phyloP scores from a whole-genome alignment of 2,329 filamentous ascomycete genomes.

The Beauveria rudraprayagi region DNA sequence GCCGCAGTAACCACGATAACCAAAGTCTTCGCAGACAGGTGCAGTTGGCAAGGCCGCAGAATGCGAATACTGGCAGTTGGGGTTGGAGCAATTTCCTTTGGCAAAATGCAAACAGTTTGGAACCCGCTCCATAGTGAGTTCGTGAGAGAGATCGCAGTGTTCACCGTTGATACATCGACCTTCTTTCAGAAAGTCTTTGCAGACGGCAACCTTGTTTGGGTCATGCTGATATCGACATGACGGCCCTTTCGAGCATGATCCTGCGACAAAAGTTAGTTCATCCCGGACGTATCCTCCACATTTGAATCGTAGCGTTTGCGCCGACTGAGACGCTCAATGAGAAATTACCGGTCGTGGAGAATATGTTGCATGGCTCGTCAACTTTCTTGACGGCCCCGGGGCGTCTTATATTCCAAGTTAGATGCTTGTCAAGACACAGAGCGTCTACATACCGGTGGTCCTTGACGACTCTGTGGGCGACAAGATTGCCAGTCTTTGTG shows the following conservation, averaged over 20 bases:
- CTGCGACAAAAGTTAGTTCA: constrained; percentile 48
- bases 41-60: constrained; percentile 68
- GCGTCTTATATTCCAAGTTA: constrained; percentile 35
- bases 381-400: constrained; percentile 56
- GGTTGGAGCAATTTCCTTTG: constrained; percentile 81
- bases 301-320: constrained; percentile 11
- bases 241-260: constrained; percentile 76
- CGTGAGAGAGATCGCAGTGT: constrained; percentile 85
- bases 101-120: constrained; percentile 86
- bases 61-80: constrained; percentile 81
- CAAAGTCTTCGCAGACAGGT: constrained; percentile 77
- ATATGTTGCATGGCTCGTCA: constrained; percentile 64
- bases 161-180: constrained; percentile 69
- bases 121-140: constrained; percentile 71
- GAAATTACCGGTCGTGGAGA: constrained; percentile 61
- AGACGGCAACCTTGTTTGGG: constrained; percentile 76
- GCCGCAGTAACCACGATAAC: constrained; percentile 79
- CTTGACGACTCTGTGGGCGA: constrained; percentile 66
- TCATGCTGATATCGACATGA: constrained; percentile 78
- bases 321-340: constrained; percentile 23
- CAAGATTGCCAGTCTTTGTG: constrained; percentile 81
- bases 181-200: constrained; percentile 77
- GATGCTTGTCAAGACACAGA: constrained; percentile 20
- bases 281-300: constrained; percentile 9
- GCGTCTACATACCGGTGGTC: constrained; percentile 60